Evolutionary conservation across 163 green algal species (phyloP).

Genomic region (Scenedesmus sp.): DNA sequence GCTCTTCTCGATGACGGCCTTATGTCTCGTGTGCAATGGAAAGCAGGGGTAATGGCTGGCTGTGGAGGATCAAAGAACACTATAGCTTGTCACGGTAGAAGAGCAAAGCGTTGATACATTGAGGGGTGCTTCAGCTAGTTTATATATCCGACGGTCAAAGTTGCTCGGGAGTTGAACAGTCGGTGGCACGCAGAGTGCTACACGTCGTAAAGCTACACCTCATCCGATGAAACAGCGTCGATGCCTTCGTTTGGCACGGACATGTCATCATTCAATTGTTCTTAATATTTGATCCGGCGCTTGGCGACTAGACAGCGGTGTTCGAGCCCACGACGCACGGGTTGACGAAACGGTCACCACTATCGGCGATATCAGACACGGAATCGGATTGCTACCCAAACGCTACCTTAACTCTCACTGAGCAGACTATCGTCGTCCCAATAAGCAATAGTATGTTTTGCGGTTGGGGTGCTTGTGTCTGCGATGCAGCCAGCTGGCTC

Average conservation of each 20-base stretch:
- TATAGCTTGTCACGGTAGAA: background rate
- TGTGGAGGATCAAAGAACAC: no score
- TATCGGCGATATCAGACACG: background rate
- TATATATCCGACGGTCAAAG: background rate
- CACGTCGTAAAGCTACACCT: background rate
- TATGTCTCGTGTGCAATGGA: no score
- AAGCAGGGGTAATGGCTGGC: no score
- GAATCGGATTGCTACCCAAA: background rate
- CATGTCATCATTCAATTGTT: no score
- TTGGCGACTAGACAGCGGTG: background rate
- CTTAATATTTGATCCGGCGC: no score
- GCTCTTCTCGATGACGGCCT: no score
- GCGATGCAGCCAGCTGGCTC: no score
- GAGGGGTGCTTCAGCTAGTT: no score
- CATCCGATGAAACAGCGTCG: background rate
- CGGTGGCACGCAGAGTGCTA: background rate
- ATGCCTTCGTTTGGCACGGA: background rate
- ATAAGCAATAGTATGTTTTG: background rate
- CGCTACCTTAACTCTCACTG: background rate
- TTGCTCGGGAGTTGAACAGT: background rate
- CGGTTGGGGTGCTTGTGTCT: background rate
- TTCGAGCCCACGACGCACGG: background rate
- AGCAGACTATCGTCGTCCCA: background rate
- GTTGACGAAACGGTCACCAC: no score
- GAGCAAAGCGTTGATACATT: background rate